Evolutionary conservation across 306 rosid genomes (phyloP), one percentile per base, ranked within the genome.

Genomic region (Castanea crenata): DNA sequence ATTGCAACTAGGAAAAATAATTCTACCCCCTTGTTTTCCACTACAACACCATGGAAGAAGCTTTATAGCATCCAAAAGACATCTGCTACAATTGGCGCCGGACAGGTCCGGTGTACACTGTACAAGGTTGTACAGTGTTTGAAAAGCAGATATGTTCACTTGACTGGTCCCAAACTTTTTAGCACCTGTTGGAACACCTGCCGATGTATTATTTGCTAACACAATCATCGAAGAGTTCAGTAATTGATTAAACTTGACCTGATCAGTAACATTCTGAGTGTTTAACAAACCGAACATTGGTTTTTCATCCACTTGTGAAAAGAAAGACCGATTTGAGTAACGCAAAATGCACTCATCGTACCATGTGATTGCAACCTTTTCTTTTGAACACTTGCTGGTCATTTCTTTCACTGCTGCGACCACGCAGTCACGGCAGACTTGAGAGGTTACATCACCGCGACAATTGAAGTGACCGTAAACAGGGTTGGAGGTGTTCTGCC

Each of bases 391-490:
- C 14, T 0, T 65, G 21, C 32, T 13, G 1, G 4, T 55, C 0
- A 84, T 76, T 58, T 59, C 29, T 1, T n/a, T 1, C 13, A 85
- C 69, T 0, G 94, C 89, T 27, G 74, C 69, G 69, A 58, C 0
- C 51, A 90, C 90, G 16, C 93, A 92, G 15, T 55, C 56, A 9
- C 73, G 81, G 21, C 93, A 92, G 6, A 61, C 3, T 7, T 79
- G 15, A 6, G 81, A 13, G 38, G 68, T 21, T 49, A 73, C 31
- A 69, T 92, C 94, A 0, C 87, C 90, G 46, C 91, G 89, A 80
- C 93, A 90, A 71, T 88, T 88, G 75, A 86, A 86, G 27, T 81
- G 81, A 21, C 94, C 92, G 55, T 79, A 82, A 25, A 88, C 69
- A 25, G 70, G 74, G 19, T 44, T 1, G 9, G 79, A 58, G 58